These are phyloP conservation scores for Xenosphaeropsis pyriputrescens DNA, from an alignment of 2,329 filamentous ascomycete genomes.

Conservation along the genomic window DNA sequence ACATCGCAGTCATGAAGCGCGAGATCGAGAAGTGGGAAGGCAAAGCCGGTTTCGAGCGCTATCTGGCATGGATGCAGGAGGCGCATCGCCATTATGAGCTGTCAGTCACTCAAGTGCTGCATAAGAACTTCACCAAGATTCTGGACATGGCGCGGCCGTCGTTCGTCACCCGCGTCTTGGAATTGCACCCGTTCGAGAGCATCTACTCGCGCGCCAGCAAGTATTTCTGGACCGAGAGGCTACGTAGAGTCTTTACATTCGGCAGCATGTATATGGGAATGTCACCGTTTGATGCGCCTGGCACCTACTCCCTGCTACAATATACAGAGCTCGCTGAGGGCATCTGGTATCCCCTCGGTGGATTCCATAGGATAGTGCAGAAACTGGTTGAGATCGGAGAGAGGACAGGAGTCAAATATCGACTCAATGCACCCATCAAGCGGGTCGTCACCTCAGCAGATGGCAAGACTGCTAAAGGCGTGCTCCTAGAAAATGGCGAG, in stretches of 20 bases:
- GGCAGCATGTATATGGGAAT: conserved; percentile 77
- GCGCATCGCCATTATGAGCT: conserved; percentile 57
- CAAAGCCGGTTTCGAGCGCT: conserved; percentile 54
- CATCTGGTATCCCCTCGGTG: conserved; percentile 61
- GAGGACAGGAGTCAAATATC: conserved; percentile 45
- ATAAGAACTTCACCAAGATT: conserved; percentile 50
- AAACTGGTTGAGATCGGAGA: conserved; percentile 49
- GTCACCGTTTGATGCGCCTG: conserved; percentile 62
- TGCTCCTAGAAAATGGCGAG: conserved; percentile 41
- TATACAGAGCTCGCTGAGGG: conserved; percentile 65
- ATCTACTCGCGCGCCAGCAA: conserved; percentile 50
- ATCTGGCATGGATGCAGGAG: conserved; percentile 51
- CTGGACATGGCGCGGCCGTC: conserved; percentile 38
- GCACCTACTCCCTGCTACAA: conserved; percentile 59
- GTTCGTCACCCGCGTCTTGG: conserved; percentile 42
- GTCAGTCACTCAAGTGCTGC: conserved; percentile 48
- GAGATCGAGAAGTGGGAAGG: conserved; percentile 64
- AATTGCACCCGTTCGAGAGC: conserved; percentile 55
- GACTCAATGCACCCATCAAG: conserved; percentile 40
- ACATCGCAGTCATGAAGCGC: conserved; percentile 53
- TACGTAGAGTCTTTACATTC: conserved; percentile 61
- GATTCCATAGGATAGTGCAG: conserved; percentile 52
- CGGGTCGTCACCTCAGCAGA: conserved; percentile 36
- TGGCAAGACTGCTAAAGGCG: conserved; percentile 38
- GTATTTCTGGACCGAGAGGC: conserved; percentile 56